Percentiles rank a stretch among this genome's conserved stretches.
These are phyloP conservation scores for Coleophoma crateriformis DNA, from an alignment of 2,329 filamentous ascomycete species.

Conservation along the genomic window DNA sequence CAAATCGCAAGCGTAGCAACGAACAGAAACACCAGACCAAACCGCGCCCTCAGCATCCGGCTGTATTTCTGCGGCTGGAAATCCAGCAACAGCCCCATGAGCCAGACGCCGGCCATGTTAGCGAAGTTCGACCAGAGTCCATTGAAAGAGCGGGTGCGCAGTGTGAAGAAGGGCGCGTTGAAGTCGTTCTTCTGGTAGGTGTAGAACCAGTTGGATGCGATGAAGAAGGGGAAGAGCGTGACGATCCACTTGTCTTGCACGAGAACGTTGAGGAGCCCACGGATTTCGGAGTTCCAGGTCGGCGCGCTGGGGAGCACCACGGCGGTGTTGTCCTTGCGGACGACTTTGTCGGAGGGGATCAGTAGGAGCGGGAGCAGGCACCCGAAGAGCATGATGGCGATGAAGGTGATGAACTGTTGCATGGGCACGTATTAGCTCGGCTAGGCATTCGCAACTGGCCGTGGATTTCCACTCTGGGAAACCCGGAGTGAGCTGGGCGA, in stretches of 20 bases:
- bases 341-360: constrained; percentile 32
- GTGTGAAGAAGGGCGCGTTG: constrained; percentile 65
- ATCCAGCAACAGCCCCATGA: constrained; percentile 70
- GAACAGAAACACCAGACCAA: constrained; percentile 54
- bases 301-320: constrained; percentile 86
- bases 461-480: too few species aligned
- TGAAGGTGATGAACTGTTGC: background rate
- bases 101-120: constrained; percentile 70
- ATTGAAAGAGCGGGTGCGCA: constrained; percentile 67
- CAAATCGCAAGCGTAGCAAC: constrained; percentile 68
- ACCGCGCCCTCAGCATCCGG: constrained; percentile 61
- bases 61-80: constrained; percentile 37
- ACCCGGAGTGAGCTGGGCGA: too few species aligned
- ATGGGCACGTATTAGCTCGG: too few species aligned
- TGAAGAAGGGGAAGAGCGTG: constrained; percentile 72
- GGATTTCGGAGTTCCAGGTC: constrained; percentile 71
- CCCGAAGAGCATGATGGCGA: background rate
- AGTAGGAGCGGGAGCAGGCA: background rate
- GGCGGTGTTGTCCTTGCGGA: constrained; percentile 69
- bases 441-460: too few species aligned
- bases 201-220: constrained; percentile 73
- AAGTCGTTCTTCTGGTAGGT: constrained; percentile 71
- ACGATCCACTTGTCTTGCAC: constrained; percentile 65
- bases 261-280: constrained; percentile 69
- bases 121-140: constrained; percentile 65